Evolutionary conservation across 2,329 filamentous ascomycete genomes (phyloP).

Genomic region (Fusarium equiseti): DNA sequence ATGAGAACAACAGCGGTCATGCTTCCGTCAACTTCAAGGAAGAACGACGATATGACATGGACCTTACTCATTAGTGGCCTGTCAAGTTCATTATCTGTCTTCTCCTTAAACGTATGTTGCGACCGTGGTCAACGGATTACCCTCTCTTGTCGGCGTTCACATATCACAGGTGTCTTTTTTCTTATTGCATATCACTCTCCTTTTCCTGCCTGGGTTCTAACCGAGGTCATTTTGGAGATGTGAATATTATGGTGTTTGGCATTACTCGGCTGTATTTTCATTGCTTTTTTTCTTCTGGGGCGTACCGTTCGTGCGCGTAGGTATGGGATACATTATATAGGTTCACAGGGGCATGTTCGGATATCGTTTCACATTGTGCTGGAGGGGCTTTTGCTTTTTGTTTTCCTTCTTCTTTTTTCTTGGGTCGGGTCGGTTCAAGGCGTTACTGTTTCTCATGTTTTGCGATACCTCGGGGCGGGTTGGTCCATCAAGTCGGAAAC

Average conservation of each 20-base stretch:
- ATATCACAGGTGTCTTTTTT: constrained; percentile 25
- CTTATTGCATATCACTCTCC: constrained; percentile 33
- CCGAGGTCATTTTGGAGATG: constrained; percentile 15
- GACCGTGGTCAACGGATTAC: not conserved
- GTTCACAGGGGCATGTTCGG: constrained; percentile 41
- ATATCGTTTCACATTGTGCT: constrained; percentile 32
- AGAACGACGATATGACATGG: constrained; percentile 92
- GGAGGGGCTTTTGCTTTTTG: constrained; percentile 18
- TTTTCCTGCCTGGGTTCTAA: constrained; percentile 10
- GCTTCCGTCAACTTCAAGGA: constrained; percentile 84
- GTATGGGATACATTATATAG: constrained; percentile 44
- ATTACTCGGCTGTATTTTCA: constrained; percentile 21
- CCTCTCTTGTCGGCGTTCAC: constrained; percentile 38
- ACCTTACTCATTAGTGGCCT: constrained; percentile 61
- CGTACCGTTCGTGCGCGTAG: constrained; percentile 33
- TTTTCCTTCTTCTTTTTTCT: constrained; percentile 14
- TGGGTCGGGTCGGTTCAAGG: constrained; percentile 28
- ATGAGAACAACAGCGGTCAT: constrained; percentile 78
- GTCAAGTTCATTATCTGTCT: constrained; percentile 7
- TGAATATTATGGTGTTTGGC: constrained; percentile 38
- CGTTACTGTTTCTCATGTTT: constrained; percentile 40
- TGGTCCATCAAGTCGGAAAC: constrained; percentile 26
- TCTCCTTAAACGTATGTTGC: constrained; percentile 1
- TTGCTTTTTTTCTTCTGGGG: constrained; percentile 9
- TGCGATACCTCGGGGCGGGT: constrained; percentile 43